A percentile compares a stretch with the other conserved stretches of the same genome.
These are phyloP conservation scores for Picea sitchensis DNA, from an alignment of 75 land plant genomes.

Conservation along the genomic window DNA sequence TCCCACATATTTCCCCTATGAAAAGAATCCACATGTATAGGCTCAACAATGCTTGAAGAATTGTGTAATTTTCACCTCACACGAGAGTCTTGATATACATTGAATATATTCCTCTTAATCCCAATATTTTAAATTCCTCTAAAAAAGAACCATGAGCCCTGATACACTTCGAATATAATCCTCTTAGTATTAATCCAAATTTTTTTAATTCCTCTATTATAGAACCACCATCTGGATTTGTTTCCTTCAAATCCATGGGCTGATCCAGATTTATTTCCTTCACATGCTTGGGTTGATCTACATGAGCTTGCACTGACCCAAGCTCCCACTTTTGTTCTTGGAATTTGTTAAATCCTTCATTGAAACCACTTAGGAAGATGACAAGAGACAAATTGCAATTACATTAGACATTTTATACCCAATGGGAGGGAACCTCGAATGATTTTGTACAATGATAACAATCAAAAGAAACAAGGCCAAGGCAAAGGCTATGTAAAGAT, in stretches of 20 bases:
- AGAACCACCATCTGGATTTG: neutral
- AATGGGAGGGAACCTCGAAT: constrained; percentile 7
- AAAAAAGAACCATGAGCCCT: neutral
- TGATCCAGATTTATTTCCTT: neutral
- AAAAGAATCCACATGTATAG: constrained; percentile 59
- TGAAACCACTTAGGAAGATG: constrained; percentile 35
- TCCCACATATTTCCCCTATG: constrained; percentile 35
- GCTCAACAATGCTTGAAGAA: constrained; percentile 62
- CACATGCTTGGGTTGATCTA: neutral
- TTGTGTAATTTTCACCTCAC: constrained; percentile 67
- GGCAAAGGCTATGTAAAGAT: constrained; percentile 32
- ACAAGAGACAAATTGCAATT: constrained; percentile 32
- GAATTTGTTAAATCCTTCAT: constrained; percentile 20
- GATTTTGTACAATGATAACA: constrained; percentile 35
- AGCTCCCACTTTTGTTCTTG: neutral
- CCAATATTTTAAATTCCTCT: neutral
- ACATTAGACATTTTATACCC: constrained; percentile 19
- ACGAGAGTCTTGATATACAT: constrained; percentile 21
- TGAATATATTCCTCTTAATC: neutral
- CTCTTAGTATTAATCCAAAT: neutral
- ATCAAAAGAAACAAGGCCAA: constrained; percentile 51
- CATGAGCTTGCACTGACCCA: neutral
- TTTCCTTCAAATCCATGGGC: too few relatives aligned
- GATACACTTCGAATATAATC: neutral
- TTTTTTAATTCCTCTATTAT: neutral